Base-by-base conservation (phyloP, 352 stramenopile genomes). In the Globisporangium lucens region DNA sequence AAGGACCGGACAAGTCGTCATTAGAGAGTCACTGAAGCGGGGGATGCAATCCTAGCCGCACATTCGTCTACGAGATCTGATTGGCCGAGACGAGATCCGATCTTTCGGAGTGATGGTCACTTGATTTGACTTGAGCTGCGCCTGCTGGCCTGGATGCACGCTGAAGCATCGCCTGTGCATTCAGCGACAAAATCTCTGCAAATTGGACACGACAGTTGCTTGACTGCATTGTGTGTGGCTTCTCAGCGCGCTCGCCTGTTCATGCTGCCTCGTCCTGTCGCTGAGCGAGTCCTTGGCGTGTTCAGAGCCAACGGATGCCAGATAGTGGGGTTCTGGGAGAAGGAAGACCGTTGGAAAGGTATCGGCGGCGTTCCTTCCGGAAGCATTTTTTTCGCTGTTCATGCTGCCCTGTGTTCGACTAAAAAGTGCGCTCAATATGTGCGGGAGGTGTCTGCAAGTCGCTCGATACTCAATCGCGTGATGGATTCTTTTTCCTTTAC, bases 91-190 rank as follows among this genome's bases (percentile, higher is more conserved):
- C 7, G 38, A 47, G 24, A 55, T 55, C 22, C 49, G 22, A 56
- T 57, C 13, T 36, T 27, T 41, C 15, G 8, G 53, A 60, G 29
- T 60, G 29, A 59, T 60, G 53, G 53, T 60, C 53, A 38, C 4
- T 13, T 10, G 15, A 22, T 24, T 17, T 57, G 24, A 46, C 12
- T 24, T 24, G 24, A 24, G 24, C 24, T 24, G 24, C 24, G 24
- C 24, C 12, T 52, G 46, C 2, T 15, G 9, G 30, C 30, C 30
- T 33, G 3, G 30, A 24, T 0, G 24, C 24, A 24, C 3, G 30
- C n/a, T 38, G 52, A 58, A 58, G 51, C 12, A 5, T 24, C 47
- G 20, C 13, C 4, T 17, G 35, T 13, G 35, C 4, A 41, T 41
- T 41, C 35, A 41, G 35, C 7, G 35, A 41, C 35, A 41, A 41